Percentiles rank a stretch among this genome's conserved stretches.
phyloP scores from a whole-genome alignment of 768 basidiomycete species.

The Postia placenta region DNA sequence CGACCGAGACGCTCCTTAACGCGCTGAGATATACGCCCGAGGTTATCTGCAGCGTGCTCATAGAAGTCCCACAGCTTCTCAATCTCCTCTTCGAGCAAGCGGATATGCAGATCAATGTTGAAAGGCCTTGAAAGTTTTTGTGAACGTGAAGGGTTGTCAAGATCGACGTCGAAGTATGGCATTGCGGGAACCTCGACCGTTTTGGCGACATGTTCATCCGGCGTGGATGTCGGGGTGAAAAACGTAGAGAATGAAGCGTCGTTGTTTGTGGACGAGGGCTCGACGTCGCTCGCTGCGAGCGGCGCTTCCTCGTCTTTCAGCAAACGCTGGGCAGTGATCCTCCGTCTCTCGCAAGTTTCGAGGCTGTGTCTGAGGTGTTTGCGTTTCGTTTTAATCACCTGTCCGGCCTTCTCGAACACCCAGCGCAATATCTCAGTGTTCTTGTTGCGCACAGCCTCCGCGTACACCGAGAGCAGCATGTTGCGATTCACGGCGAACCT shows the following conservation, averaged over 20 bases:
- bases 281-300: neutral
- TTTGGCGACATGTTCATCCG: neutral
- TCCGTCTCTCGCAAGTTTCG: too few species aligned
- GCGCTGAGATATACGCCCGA: constrained; percentile 50
- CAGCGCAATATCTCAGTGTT: constrained; percentile 56
- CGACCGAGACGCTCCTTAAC: constrained; percentile 74
- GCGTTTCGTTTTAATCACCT: constrained; percentile 43
- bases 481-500: constrained; percentile 48
- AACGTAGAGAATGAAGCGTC: constrained; percentile 8
- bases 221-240: constrained; percentile 12
- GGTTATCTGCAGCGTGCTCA: constrained; percentile 32
- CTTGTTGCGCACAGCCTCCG: constrained; percentile 53
- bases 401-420: constrained; percentile 41
- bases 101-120: constrained; percentile 49
- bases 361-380: constrained; percentile 39
- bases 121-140: constrained; percentile 33
- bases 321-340: neutral
- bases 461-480: constrained; percentile 53
- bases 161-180: constrained; percentile 25
- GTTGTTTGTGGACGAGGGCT: neutral
- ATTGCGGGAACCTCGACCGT: neutral
- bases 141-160: constrained; percentile 23
- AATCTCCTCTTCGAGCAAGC: constrained; percentile 50
- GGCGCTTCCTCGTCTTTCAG: neutral
- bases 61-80: constrained; percentile 42